These are phyloP conservation scores for Erodium trifolium DNA, from an alignment of 441 rosid species.

Conservation along the genomic window DNA sequence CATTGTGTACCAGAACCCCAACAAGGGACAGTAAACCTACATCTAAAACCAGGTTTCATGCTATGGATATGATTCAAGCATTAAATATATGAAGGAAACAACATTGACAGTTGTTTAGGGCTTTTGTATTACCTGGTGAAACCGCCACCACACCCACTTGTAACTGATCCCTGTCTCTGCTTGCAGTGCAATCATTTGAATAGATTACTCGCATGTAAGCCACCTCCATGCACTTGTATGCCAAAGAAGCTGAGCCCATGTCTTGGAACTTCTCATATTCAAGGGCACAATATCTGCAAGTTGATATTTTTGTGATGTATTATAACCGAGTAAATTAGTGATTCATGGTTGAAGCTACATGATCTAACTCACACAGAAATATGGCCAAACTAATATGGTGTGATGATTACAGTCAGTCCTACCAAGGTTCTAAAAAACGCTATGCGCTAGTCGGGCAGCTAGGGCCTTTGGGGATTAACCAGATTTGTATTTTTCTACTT, in stretches of 20 bases:
- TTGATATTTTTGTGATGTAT: constrained; percentile 18
- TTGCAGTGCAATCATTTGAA: constrained; percentile 27
- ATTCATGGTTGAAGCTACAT: constrained; percentile 7
- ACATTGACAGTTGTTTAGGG: background rate
- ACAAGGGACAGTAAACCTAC: constrained; percentile 1
- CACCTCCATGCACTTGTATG: constrained; percentile 50
- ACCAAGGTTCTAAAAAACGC: background rate
- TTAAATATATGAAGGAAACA: background rate
- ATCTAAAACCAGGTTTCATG: constrained; percentile 6
- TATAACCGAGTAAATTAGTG: background rate
- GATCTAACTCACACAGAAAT: background rate
- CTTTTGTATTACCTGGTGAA: constrained; percentile 10
- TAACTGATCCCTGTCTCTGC: constrained; percentile 32
- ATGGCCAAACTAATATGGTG: background rate
- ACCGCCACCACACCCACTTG: constrained; percentile 21
- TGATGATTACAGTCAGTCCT: background rate
- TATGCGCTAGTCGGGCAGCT: no score
- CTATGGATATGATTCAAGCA: background rate
- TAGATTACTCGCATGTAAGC: constrained; percentile 39
- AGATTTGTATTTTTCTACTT: no score
- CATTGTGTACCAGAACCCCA: background rate
- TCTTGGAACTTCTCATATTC: constrained; percentile 41
- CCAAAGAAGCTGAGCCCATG: constrained; percentile 50
- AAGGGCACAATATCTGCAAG: constrained; percentile 31
- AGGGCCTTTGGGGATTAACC: no score